A percentile compares a stretch with the other conserved stretches of the same genome.
These are phyloP conservation scores for Phenoliferia sp. DNA, from an alignment of 1,284 basidiomycete species.

Conservation along the genomic window DNA sequence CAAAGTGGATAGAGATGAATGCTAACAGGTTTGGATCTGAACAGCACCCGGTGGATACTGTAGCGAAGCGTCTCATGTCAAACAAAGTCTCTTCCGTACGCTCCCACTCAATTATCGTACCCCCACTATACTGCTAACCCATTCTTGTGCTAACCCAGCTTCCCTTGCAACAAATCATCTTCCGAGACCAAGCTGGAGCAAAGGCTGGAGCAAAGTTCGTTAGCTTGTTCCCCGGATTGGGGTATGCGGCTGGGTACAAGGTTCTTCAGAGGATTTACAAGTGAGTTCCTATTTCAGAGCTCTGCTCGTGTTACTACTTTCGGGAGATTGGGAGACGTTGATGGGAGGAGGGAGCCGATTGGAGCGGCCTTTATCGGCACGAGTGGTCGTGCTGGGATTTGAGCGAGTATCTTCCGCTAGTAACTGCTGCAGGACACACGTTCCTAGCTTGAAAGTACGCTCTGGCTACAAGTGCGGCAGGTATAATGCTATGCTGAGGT, in stretches of 20 bases:
- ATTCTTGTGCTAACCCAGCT: conserved; percentile 49
- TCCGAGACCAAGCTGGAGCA: conserved; percentile 75
- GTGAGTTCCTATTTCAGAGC: neutral
- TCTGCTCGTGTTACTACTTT: neutral
- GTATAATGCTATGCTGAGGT: too few relatives aligned
- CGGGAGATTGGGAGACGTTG: neutral
- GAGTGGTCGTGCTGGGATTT: too few relatives aligned
- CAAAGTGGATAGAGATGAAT: neutral
- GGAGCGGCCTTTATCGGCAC: too few relatives aligned
- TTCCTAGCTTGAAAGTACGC: too few relatives aligned
- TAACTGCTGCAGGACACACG: too few relatives aligned
- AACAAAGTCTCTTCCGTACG: conserved; percentile 73
- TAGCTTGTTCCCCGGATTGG: conserved; percentile 93
- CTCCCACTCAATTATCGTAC: neutral
- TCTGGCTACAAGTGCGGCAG: too few relatives aligned
- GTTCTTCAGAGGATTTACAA: conserved; percentile 81
- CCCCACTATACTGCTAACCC: neutral
- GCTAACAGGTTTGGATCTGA: neutral
- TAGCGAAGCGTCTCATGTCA: conserved; percentile 96
- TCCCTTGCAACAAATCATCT: conserved; percentile 72
- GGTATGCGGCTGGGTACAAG: conserved; percentile 98
- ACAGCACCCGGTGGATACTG: conserved; percentile 59
- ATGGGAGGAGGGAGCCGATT: too few relatives aligned
- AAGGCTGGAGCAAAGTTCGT: conserved; percentile 59
- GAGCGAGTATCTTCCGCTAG: too few relatives aligned